Conservation (phyloP, 2,329 filamentous ascomycete species). For the Ceratocystiopsis sp. region DNA sequence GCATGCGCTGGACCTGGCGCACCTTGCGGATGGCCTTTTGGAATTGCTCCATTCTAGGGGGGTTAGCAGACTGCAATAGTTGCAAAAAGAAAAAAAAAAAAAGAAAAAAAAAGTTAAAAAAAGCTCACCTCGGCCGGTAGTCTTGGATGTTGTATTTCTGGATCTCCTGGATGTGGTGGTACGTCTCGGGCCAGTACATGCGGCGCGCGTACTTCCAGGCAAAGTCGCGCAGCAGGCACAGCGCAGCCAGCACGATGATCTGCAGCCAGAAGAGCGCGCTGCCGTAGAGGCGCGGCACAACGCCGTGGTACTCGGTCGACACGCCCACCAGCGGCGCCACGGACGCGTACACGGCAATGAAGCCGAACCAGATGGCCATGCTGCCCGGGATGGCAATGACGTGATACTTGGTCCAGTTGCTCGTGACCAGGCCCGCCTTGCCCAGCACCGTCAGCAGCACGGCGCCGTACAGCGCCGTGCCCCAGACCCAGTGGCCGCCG, state of each 20-base stretch:
- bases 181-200: conserved; percentile 91
- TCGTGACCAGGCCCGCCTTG: conserved; percentile 88
- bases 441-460: conserved; percentile 86
- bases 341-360: conserved; percentile 73
- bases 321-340: conserved; percentile 70
- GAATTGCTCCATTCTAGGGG: conserved; percentile 86
- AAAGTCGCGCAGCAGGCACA: conserved; percentile 79
- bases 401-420: conserved; percentile 98
- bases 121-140: conserved; percentile 71
- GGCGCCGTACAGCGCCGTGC: conserved; percentile 81
- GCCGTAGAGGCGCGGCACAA: conserved; percentile 63
- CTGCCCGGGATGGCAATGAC: conserved; percentile 89
- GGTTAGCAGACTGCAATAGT: not conserved
- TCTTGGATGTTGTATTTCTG: conserved; percentile 99
- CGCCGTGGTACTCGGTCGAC: conserved; percentile 69
- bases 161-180: conserved; percentile 98
- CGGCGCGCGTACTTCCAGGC: conserved; percentile 95
- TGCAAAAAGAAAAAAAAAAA: not conserved
- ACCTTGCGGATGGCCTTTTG: conserved; percentile 99
- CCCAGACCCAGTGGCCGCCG: conserved; percentile 96
- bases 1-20: conserved; percentile 94
- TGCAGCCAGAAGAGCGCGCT: conserved; percentile 86
- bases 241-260: conserved; percentile 57
- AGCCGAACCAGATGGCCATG: conserved; percentile 78
- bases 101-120: not conserved